A percentile compares a stretch with the other conserved stretches of the same genome.
Evolutionary conservation across 148 eudicot species (phyloP).

Genomic region (Persicaria tinctoria): DNA sequence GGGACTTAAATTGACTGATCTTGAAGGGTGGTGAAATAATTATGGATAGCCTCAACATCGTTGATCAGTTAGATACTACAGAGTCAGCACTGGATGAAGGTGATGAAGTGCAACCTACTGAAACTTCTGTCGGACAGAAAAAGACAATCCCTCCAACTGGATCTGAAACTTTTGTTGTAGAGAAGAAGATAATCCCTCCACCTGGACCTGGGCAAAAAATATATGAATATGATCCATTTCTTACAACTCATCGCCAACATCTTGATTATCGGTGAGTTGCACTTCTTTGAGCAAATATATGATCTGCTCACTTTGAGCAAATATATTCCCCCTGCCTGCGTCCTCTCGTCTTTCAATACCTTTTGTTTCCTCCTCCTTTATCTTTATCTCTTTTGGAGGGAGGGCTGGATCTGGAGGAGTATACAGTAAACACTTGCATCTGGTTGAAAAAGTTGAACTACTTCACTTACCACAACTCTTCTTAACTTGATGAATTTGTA

Average conservation of each 20-base stretch:
- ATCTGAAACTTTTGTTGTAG: background rate
- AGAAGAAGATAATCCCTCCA: conserved; percentile 57
- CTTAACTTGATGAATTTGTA: background rate
- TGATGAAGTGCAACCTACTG: background rate
- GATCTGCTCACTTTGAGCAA: background rate
- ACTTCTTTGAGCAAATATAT: conserved; percentile 4
- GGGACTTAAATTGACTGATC: conserved; percentile 4
- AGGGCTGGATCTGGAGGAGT: background rate
- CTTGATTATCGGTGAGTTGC: conserved; percentile 83
- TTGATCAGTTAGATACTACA: conserved; percentile 13
- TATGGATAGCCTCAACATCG: conserved; percentile 8
- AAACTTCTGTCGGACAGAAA: background rate
- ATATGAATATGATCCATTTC: conserved; percentile 81
- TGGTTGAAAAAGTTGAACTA: background rate
- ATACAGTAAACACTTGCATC: background rate
- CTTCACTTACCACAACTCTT: background rate
- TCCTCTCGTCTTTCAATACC: background rate
- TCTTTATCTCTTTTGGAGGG: too few relatives aligned
- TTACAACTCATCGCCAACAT: conserved; percentile 51
- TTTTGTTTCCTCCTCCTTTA: background rate
- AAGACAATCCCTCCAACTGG: background rate
- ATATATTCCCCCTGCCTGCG: too few relatives aligned
- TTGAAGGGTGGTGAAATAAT: conserved; percentile 5
- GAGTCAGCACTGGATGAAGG: background rate
- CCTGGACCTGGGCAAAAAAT: conserved; percentile 79